Conservation (phyloP, 2,329 filamentous ascomycete genomes). For the Sclerotinia sclerotiorum region DNA sequence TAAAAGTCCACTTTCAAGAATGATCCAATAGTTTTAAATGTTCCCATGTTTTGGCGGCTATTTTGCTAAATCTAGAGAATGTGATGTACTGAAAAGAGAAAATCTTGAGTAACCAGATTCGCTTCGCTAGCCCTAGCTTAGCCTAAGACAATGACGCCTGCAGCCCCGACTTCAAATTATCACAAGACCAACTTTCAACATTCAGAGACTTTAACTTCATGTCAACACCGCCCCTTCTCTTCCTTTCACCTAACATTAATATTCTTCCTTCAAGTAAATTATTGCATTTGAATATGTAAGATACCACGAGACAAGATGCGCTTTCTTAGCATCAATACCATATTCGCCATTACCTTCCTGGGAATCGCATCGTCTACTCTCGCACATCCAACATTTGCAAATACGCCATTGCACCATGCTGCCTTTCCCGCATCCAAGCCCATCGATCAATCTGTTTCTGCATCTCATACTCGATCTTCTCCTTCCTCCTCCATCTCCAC, state of each 20-base stretch:
- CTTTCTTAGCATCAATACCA: constrained; percentile 28
- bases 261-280: background rate
- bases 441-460: background rate
- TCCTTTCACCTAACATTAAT: background rate
- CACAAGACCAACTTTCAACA: constrained; percentile 2
- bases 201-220: background rate
- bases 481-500: constrained; percentile 11
- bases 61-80: background rate
- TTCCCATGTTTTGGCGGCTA: too few relatives aligned
- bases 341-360: constrained; percentile 20
- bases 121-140: background rate
- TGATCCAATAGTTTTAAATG: background rate
- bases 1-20: background rate
- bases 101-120: constrained; percentile 10
- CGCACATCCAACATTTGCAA: constrained; percentile 2
- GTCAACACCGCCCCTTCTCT: background rate
- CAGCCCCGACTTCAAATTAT: background rate
- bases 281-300: constrained; percentile 30
- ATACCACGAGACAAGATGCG: constrained; percentile 33
- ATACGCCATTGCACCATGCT: constrained; percentile 11
- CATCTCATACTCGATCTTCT: background rate
- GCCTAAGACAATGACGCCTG: background rate
- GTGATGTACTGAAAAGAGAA: background rate
- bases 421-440: background rate
- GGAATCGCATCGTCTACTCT: background rate